Evolutionary conservation across 1,284 basidiomycete genomes (phyloP), one percentile per base, ranked within the genome.

Genomic region (Microbotryum saponariae): DNA sequence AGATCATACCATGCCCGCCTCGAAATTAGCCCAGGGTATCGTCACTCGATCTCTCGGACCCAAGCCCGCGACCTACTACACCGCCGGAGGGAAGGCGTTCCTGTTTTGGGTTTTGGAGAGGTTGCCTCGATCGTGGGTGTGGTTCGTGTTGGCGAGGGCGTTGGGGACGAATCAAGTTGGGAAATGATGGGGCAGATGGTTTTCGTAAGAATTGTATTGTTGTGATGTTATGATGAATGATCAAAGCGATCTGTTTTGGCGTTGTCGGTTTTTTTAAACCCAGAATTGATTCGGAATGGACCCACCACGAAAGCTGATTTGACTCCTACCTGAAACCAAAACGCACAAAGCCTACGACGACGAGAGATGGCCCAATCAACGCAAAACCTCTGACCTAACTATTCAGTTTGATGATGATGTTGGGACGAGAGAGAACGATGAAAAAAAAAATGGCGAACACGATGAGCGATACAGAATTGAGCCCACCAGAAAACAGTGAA

Each of bases 61-160:
- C 0, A 20, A 14, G 2, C 67, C 67, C 0, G 46, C 60, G 4
- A 42, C 47, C 1, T 69, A 61, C 55, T 69, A 51, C 52, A 56
- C 65, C 2, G 63, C 59, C 0, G 67, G 67, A n/a, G 65, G 65
- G 0, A 61, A 61, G 21, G 48, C 60, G 3, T 58, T 42, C n/a
- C 18, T 59, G 16, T 63, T 69, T 33, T 69, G 59, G 61, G 12
- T 69, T 12, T 31, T 69, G 16, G 65, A 67, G 23, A 50, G 67
- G 29, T 45, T 69, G 2, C 67, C 67, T 0, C 45, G 63, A 3
- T 48, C 31, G 12, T 5, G 62, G 4, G 63, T 63, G 1, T 67
- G 63, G 65, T 51, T 37, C 23, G 4, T 63, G 14, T 37, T 69
- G 25, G 29, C 50, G 1, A 45, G 59, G 10, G 21, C 8, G 1